Conservation (phyloP, 2,329 filamentous ascomycete species). For the Phyllosticta ampelicida region DNA sequence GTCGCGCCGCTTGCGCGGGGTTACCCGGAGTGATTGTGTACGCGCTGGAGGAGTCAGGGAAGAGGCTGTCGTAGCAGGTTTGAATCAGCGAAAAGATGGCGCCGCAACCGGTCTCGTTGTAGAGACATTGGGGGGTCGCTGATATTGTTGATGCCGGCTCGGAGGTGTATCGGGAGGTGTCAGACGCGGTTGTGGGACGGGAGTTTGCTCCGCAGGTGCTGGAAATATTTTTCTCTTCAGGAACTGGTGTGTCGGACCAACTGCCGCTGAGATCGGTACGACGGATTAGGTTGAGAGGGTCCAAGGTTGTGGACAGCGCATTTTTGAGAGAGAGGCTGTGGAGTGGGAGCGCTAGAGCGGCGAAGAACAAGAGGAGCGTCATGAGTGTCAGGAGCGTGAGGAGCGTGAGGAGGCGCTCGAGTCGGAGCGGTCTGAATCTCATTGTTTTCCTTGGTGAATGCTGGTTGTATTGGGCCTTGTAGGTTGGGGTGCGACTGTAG, state of each 20-base stretch:
- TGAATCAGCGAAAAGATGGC: conserved; percentile 1
- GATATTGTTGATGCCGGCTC: background rate
- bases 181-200: background rate
- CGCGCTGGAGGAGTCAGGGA: background rate
- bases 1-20: background rate
- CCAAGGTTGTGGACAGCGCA: background rate
- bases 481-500: too few relatives aligned
- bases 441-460: background rate
- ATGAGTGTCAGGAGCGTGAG: background rate
- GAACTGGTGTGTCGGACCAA: background rate
- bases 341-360: background rate
- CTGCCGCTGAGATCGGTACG: background rate
- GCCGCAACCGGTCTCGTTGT: background rate
- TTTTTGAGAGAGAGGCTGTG: background rate
- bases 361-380: background rate
- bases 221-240: too few relatives aligned
- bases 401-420: background rate
- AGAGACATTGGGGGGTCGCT: background rate
- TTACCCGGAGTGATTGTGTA: background rate
- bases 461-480: background rate
- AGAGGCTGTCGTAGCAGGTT: background rate
- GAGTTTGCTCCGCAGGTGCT: background rate
- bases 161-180: background rate
- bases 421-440: background rate
- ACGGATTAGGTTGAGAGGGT: background rate